A percentile compares a stretch with the other conserved stretches of the same genome.
Conservation (phyloP, 768 basidiomycete species). For the Pleurotus eryngii region DNA sequence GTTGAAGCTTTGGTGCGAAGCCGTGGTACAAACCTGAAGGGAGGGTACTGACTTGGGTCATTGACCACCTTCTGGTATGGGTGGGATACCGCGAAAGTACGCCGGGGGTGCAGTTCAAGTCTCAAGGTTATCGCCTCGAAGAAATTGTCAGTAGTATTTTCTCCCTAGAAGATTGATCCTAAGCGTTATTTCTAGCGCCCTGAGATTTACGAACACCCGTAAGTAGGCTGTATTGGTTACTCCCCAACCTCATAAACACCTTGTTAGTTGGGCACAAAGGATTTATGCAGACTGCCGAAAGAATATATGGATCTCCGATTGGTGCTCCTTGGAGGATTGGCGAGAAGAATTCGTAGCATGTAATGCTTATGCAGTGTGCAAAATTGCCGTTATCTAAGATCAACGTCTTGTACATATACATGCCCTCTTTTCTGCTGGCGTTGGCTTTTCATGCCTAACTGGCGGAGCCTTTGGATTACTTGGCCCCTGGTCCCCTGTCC, state of each 20-base stretch:
- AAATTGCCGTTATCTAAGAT: no score
- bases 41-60: conserved; percentile 20
- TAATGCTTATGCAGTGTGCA: no score
- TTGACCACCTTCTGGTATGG: conserved; percentile 28
- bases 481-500: no score
- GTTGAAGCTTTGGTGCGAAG: conserved; percentile 20
- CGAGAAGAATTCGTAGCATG: not conserved
- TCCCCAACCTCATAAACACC: not conserved
- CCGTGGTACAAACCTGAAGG: conserved; percentile 49
- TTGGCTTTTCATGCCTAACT: no score
- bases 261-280: conserved; percentile 36
- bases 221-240: not conserved
- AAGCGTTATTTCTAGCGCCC: conserved; percentile 28
- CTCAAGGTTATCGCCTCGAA: conserved; percentile 39
- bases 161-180: not conserved
- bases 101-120: conserved; percentile 35
- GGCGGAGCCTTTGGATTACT: no score
- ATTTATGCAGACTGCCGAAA: conserved; percentile 36
- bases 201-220: conserved; percentile 31
- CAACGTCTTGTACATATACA: no score
- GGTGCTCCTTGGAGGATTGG: conserved; percentile 23
- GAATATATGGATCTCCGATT: conserved; percentile 41
- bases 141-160: conserved; percentile 31
- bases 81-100: conserved; percentile 32
- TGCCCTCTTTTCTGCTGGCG: no score